Percentiles rank a stretch among this genome's conserved stretches.
Evolutionary conservation across 2,329 filamentous ascomycete genomes (phyloP).

Genomic region (Teratosphaeria pseudoeucalypti): DNA sequence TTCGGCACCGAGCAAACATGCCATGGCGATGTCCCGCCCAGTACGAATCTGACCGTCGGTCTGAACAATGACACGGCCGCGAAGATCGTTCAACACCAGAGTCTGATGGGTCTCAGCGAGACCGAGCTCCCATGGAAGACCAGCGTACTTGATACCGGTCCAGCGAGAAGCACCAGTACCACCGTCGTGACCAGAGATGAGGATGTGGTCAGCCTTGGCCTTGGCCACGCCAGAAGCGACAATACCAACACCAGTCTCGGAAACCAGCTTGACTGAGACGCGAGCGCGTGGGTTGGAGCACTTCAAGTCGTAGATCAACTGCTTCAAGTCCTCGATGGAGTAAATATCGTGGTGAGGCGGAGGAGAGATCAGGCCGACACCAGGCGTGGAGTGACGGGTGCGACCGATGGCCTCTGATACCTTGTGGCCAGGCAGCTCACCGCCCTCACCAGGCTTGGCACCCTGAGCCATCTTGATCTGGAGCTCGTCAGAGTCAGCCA

Average conservation of each 20-base stretch:
- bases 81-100: conserved; percentile 85
- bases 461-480: conserved; percentile 99
- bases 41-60: conserved; percentile 91
- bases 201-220: conserved; percentile 90
- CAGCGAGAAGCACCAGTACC: conserved; percentile 93
- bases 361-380: conserved; percentile 90
- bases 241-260: conserved; percentile 93
- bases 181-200: conserved; percentile 94
- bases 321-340: conserved; percentile 95
- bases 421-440: conserved; percentile 94
- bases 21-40: conserved; percentile 86
- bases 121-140: conserved; percentile 92
- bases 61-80: conserved; percentile 90
- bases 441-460: conserved; percentile 94
- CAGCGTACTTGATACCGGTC: conserved; percentile 98
- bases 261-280: conserved; percentile 94
- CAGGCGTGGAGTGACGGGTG: conserved; percentile 90
- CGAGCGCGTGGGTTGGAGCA: conserved; percentile 87
- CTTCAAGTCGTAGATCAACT: conserved; percentile 95
- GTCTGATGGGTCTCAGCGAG: conserved; percentile 96
- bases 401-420: conserved; percentile 88
- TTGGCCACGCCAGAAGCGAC: conserved; percentile 96
- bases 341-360: conserved; percentile 98
- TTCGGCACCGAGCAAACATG: conserved; percentile 90
- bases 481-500: conserved; percentile 88